phyloP scores from a whole-genome alignment of 2,329 filamentous ascomycete genomes.

The Neonectria faginata region DNA sequence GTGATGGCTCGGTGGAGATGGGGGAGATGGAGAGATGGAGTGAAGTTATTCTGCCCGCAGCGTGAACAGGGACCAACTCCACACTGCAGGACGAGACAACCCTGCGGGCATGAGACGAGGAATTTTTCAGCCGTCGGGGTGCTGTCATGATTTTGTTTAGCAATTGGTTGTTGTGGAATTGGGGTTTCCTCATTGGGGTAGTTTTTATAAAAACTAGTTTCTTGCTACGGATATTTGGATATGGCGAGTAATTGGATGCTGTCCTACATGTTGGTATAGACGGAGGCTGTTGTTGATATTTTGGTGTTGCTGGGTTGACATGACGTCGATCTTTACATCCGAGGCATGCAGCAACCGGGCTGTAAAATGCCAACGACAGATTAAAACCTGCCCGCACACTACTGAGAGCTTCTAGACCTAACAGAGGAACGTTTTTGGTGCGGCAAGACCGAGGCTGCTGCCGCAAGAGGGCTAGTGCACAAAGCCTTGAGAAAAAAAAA shows the following conservation, averaged over 20 bases:
- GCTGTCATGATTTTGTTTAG: background rate
- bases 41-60: background rate
- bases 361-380: no score
- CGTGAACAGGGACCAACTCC: background rate
- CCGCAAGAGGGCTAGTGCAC: background rate
- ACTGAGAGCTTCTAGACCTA: background rate
- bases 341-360: background rate
- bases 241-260: background rate
- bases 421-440: background rate
- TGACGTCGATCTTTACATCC: background rate
- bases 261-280: background rate
- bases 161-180: background rate
- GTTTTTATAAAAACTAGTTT: background rate
- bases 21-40: background rate
- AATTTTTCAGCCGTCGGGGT: background rate
- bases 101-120: background rate
- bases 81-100: background rate
- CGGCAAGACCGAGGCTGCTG: background rate
- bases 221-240: background rate
- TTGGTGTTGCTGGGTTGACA: constrained; percentile 12
- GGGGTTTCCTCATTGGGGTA: no score
- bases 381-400: no score
- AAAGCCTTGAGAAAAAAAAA: background rate
- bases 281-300: background rate
- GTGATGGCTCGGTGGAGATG: background rate